A percentile compares a stretch with the other conserved stretches of the same genome.
phyloP scores from a whole-genome alignment of 768 basidiomycete species.

The Suillus decipiens region DNA sequence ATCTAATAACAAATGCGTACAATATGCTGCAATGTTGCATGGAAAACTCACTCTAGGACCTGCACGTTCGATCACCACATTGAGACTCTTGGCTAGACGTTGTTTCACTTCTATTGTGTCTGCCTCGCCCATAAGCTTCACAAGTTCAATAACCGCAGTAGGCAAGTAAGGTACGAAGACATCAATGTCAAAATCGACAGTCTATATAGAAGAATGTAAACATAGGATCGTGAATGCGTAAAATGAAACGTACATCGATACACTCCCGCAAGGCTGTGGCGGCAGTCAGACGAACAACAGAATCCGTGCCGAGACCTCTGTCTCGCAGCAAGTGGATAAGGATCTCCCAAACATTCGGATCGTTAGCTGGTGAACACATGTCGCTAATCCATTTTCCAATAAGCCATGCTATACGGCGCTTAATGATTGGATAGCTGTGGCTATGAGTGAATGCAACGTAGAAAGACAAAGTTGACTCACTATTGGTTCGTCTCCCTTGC shows the following conservation, averaged over 20 bases:
- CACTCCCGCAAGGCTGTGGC: slow-evolving; percentile 79
- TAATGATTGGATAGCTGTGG: slow-evolving; percentile 83
- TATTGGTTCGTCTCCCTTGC: slow-evolving; percentile 57
- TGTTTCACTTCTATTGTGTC: slow-evolving; percentile 78
- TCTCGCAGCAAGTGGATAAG: slow-evolving; percentile 76
- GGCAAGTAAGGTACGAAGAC: slow-evolving; percentile 72
- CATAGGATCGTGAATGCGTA: slow-evolving; percentile 3
- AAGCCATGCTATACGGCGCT: slow-evolving; percentile 94
- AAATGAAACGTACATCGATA: slow-evolving; percentile 67
- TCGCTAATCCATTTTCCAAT: slow-evolving; percentile 88
- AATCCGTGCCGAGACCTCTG: slow-evolving; percentile 69
- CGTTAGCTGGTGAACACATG: slow-evolving; percentile 57
- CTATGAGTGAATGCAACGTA: slow-evolving; percentile 11
- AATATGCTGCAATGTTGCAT: background rate
- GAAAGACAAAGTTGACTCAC: slow-evolving; percentile 37
- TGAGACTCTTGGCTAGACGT: slow-evolving; percentile 68
- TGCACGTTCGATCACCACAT: slow-evolving; percentile 61
- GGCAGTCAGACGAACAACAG: slow-evolving; percentile 85
- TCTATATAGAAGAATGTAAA: slow-evolving; percentile 40
- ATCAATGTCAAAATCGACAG: slow-evolving; percentile 59
- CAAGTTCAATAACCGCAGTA: slow-evolving; percentile 59
- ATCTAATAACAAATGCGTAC: slow-evolving; percentile 47
- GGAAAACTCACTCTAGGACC: slow-evolving; percentile 35
- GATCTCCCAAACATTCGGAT: slow-evolving; percentile 76
- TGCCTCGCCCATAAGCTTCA: slow-evolving; percentile 70